Evolutionary conservation across 2,329 filamentous ascomycete genomes (phyloP), one percentile per base, ranked within the genome.

Genomic region (Fusarium cicatricum): DNA sequence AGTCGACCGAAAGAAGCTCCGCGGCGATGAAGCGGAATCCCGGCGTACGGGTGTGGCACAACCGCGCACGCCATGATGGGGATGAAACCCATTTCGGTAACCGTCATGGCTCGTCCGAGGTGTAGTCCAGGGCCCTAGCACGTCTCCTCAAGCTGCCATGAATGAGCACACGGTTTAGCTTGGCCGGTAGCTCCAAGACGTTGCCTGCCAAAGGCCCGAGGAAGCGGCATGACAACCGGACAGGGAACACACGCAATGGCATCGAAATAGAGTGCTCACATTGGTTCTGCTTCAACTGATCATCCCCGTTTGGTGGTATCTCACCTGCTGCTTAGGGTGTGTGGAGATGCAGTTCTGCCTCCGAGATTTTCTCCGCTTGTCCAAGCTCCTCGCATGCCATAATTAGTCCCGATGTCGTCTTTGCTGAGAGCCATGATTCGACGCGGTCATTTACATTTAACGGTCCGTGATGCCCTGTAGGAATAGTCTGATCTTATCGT

Each of bases 351-450:
- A 34, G 33, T 56, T 39, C 21, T 39, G 53, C 46, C 57, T 71
- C 70, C 70, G 70, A 71, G 52, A 72, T 63, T 69, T 72, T 72
- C 68, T 72, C 70, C 70, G 66, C 49, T 7, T 47, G 44, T 28
- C 44, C 49, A 37, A 33, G 28, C 41, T 28, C 9, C 44, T 15
- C 40, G 49, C 62, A 65, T 69, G 65, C 23, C 60, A 71, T 70
- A 44, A 28, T 42, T 63, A 57, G 65, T 46, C 59, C 43, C 52
- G 62, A 71, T 68, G 68, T 70, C 54, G 75, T 73, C 63, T 70
- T 74, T 43, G 54, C 47, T 38, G 43, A 46, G 62, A 39, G 15
- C 14, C 47, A 39, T 69, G 66, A 69, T 69, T 69, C 58, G 66
- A 62, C 45, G 29, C 28, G 26, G 48, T 37, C 26, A 36, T 55